These are phyloP conservation scores for Barnettozyma siamensis DNA, from an alignment of 805 yeast species.

Conservation along the genomic window DNA sequence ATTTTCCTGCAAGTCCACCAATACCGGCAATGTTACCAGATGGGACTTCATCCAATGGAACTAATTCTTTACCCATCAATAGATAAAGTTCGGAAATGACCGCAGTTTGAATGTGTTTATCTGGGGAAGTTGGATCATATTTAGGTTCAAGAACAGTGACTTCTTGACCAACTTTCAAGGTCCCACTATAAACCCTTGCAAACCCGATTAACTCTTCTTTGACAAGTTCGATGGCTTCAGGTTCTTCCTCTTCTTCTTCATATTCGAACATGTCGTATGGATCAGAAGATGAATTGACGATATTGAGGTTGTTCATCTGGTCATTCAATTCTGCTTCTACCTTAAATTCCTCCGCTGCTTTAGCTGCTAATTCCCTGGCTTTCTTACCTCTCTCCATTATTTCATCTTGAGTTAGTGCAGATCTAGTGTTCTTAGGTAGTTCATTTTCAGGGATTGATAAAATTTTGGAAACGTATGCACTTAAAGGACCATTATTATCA, in stretches of 20 bases:
- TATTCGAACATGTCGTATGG: slow-evolving; percentile 39
- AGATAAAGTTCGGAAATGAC: slow-evolving; percentile 66
- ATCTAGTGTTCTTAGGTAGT: slow-evolving; percentile 51
- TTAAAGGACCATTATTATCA: slow-evolving; percentile 55
- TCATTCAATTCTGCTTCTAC: slow-evolving; percentile 18
- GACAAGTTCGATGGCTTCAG: slow-evolving; percentile 32
- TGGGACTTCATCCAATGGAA: slow-evolving; percentile 73
- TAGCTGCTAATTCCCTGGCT: slow-evolving; percentile 63
- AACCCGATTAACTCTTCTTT: slow-evolving; percentile 79
- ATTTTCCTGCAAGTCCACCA: slow-evolving; percentile 78
- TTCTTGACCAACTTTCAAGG: slow-evolving; percentile 66
- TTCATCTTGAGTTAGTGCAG: slow-evolving; percentile 45
- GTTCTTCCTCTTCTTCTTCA: slow-evolving; percentile 49
- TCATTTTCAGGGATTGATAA: slow-evolving; percentile 79
- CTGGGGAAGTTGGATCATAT: slow-evolving; percentile 62
- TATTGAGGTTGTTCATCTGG: slow-evolving; percentile 10
- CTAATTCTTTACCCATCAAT: slow-evolving; percentile 88
- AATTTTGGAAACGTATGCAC: slow-evolving; percentile 86
- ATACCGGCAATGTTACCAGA: slow-evolving; percentile 95
- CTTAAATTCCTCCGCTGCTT: slow-evolving; percentile 55
- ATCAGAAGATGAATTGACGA: slow-evolving; percentile 28
- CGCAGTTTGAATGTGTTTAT: slow-evolving; percentile 49
- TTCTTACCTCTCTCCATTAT: slow-evolving; percentile 53
- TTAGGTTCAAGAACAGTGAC: slow-evolving; percentile 81
- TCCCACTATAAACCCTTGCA: slow-evolving; percentile 85